Conservation (phyloP, 371 early-diverging fungal genomes). For the Sporodiniella umbellata region DNA sequence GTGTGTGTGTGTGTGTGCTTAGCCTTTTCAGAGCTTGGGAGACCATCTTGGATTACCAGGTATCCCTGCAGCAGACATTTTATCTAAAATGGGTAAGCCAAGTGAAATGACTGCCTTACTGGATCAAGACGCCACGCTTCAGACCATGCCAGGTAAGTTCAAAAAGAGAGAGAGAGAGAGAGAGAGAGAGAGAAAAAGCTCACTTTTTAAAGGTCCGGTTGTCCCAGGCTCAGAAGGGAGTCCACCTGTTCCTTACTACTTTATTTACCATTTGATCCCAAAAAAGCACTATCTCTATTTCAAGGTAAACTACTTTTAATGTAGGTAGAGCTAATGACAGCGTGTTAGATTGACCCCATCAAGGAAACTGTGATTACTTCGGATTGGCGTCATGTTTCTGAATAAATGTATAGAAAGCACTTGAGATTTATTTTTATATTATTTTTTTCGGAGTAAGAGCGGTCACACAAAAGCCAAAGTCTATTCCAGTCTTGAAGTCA, state of each 20-base stretch:
- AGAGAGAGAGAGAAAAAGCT: no score
- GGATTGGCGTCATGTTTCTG: constrained; percentile 38
- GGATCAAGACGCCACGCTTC: constrained; percentile 17
- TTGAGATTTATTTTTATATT: no score
- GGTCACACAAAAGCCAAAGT: no score
- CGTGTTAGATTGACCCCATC: constrained; percentile 33
- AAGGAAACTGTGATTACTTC: constrained; percentile 47
- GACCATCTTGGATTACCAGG: constrained; percentile 45
- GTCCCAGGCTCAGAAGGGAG: constrained; percentile 9
- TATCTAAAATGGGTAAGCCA: constrained; percentile 48
- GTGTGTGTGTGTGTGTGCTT: no score
- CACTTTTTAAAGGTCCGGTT: constrained; percentile 18
- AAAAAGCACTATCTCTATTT: constrained; percentile 61
- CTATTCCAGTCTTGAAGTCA: no score
- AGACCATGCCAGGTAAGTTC: constrained; percentile 43
- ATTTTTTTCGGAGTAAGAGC: no score
- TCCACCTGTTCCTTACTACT: constrained; percentile 24
- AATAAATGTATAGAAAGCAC: background rate
- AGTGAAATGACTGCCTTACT: constrained; percentile 45
- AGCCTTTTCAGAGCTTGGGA: constrained; percentile 38
- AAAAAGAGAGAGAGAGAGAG: background rate
- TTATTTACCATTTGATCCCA: constrained; percentile 58
- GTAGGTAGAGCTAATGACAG: background rate
- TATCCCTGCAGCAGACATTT: constrained; percentile 40
- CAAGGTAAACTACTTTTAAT: constrained; percentile 14